phyloP scores from a whole-genome alignment of 352 stramenopile species.

The Phytopythium mirpurense region DNA sequence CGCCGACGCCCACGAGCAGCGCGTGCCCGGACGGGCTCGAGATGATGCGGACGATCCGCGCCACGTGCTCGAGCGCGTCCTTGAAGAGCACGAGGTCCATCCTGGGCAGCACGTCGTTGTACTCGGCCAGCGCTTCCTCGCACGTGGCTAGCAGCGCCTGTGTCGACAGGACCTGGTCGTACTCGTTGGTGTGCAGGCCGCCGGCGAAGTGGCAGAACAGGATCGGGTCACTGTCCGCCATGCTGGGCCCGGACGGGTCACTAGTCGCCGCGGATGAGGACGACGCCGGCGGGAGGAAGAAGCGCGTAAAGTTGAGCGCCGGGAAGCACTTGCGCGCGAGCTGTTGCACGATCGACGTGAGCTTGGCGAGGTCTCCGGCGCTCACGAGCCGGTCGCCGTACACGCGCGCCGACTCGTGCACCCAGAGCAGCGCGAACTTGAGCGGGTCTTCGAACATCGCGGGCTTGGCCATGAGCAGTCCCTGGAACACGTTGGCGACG shows the following conservation, averaged over 20 bases:
- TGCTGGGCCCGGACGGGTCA: not conserved
- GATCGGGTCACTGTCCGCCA: slow-evolving; percentile 68
- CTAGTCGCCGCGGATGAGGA: slow-evolving; percentile 15
- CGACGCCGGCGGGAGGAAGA: slow-evolving; percentile 70
- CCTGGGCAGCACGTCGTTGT: slow-evolving; percentile 90
- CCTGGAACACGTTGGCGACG: slow-evolving; percentile 94
- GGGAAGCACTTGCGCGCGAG: slow-evolving; percentile 93
- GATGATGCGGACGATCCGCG: slow-evolving; percentile 93
- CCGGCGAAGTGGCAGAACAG: slow-evolving; percentile 94
- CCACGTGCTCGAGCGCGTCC: slow-evolving; percentile 93
- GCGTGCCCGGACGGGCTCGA: slow-evolving; percentile 92
- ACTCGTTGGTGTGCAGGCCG: slow-evolving; percentile 81
- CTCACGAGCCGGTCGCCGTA: slow-evolving; percentile 93
- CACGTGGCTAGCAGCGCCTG: slow-evolving; percentile 61
- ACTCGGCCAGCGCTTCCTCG: slow-evolving; percentile 88
- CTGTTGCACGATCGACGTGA: slow-evolving; percentile 84
- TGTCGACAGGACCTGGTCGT: slow-evolving; percentile 88
- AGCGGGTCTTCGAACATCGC: slow-evolving; percentile 79
- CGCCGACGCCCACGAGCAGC: slow-evolving; percentile 92
- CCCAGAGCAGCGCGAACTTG: slow-evolving; percentile 93
- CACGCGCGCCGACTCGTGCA: slow-evolving; percentile 95
- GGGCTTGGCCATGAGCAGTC: slow-evolving; percentile 87
- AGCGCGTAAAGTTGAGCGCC: slow-evolving; percentile 85
- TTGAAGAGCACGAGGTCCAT: slow-evolving; percentile 97
- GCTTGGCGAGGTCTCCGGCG: slow-evolving; percentile 75